phyloP scores from a whole-genome alignment of 768 basidiomycete species.

The Hygrocybe coccinea region DNA sequence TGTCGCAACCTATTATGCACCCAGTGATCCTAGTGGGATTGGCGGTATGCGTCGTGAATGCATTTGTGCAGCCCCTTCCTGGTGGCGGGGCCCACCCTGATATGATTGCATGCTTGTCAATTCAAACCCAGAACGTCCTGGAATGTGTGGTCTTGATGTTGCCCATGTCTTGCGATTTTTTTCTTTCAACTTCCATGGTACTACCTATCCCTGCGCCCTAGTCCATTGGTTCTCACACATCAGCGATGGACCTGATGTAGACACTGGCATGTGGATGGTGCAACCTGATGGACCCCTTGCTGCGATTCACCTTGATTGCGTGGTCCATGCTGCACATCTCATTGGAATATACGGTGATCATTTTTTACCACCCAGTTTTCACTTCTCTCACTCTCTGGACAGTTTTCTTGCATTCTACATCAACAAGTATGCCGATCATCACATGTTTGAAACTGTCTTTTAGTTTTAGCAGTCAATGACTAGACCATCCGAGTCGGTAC shows the following conservation, averaged over 20 bases:
- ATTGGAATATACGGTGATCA: constrained; percentile 11
- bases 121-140: constrained; percentile 9
- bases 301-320: constrained; percentile 27
- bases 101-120: constrained; percentile 27
- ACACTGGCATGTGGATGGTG: constrained; percentile 19
- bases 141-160: constrained; percentile 24
- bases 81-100: neutral
- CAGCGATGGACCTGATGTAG: constrained; percentile 6
- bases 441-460: constrained; percentile 2
- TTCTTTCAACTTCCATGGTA: constrained; percentile 1
- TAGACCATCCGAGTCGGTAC: too few relatives aligned
- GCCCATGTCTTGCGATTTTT: constrained; percentile 28
- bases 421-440: constrained; percentile 22
- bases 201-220: constrained; percentile 10
- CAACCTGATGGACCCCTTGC: neutral
- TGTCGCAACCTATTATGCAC: constrained; percentile 20
- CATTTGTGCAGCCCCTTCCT: constrained; percentile 16
- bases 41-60: constrained; percentile 26
- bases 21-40: constrained; percentile 23
- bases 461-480: neutral
- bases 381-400: neutral
- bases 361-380: constrained; percentile 8
- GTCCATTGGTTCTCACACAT: constrained; percentile 9
- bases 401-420: constrained; percentile 16
- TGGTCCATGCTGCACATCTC: constrained; percentile 8